phyloP scores from a whole-genome alignment of 768 basidiomycete genomes.

The Termitomyces sp. region DNA sequence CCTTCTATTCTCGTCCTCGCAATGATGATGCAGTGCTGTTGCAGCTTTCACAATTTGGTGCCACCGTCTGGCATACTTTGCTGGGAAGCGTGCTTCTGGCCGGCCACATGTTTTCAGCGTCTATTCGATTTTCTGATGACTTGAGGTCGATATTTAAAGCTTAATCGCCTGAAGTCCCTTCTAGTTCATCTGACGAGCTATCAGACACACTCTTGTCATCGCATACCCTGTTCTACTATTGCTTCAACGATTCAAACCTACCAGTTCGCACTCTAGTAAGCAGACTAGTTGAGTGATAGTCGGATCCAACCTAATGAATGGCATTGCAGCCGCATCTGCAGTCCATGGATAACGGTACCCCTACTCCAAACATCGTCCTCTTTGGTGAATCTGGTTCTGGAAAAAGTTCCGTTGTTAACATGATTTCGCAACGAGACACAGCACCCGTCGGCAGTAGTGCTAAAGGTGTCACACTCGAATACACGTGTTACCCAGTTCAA shows the following conservation, averaged over 20 bases:
- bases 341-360: neutral
- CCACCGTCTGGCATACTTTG: neutral
- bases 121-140: neutral
- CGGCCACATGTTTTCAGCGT: neutral
- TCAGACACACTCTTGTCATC: neutral
- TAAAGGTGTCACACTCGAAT: slow-evolving; percentile 35
- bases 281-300: neutral
- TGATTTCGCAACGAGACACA: slow-evolving; percentile 28
- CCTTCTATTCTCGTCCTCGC: neutral
- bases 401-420: slow-evolving; percentile 43
- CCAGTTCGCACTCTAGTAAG: neutral
- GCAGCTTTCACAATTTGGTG: neutral
- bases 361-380: slow-evolving; percentile 31
- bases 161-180: neutral
- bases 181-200: neutral
- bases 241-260: neutral
- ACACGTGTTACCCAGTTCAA: slow-evolving; percentile 21
- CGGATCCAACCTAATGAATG: neutral
- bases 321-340: too few relatives aligned
- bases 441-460: slow-evolving; percentile 32
- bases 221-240: neutral
- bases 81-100: neutral
- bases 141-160: neutral
- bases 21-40: neutral
- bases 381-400: slow-evolving; percentile 40